Evolutionary conservation across 2,329 filamentous ascomycete species (phyloP), one percentile per base, ranked within the genome.

Genomic region (Bertia moriformis): DNA sequence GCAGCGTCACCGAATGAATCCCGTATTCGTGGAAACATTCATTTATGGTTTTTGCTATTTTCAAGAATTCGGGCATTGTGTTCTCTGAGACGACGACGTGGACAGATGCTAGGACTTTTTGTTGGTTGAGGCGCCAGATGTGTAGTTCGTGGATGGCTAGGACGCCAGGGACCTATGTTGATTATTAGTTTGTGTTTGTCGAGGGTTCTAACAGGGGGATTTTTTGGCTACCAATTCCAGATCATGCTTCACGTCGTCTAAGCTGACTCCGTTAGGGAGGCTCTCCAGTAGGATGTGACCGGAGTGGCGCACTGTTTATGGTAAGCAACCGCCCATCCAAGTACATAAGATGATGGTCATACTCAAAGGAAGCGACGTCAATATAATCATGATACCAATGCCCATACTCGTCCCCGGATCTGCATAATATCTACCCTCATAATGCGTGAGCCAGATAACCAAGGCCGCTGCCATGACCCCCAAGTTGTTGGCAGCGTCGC

Each of bases 401-500:
- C 67, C 76, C 52, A 83, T 65, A 42, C 78, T 73, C 22, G 78
- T 69, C 3, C 66, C 77, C 0, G 83, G 82, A 50, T 88, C 83
- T 4, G 77, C 79, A 46, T 86, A 87, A 59, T 70, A 83, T 22
- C 78, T 65, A 3, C 55, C 62, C 1, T 69, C 61, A 19, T 69
- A 73, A 19, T 66, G 51, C 0, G 69, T 62, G 41, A 76, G 62
- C 81, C 79, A 85, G 52, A 87, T 80, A 20, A 84, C 63, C 2
- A 78, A 49, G 0, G 78, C 79, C 1, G 80, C 71, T 24, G 78
- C 61, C 38, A 86, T 84, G 42, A 88, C 81, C 7, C 80, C 81
- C 10, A 86, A 54, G 47, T 88, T 88, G 58, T 86, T 87, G 44
- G 81, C 64, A 4, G 79, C 78, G 49, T 88, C 83, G 20, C 80